Percentiles rank a stretch among this genome's conserved stretches.
These are phyloP conservation scores for Aquilaria sinensis DNA, from an alignment of 345 rosid genomes.

Conservation along the genomic window DNA sequence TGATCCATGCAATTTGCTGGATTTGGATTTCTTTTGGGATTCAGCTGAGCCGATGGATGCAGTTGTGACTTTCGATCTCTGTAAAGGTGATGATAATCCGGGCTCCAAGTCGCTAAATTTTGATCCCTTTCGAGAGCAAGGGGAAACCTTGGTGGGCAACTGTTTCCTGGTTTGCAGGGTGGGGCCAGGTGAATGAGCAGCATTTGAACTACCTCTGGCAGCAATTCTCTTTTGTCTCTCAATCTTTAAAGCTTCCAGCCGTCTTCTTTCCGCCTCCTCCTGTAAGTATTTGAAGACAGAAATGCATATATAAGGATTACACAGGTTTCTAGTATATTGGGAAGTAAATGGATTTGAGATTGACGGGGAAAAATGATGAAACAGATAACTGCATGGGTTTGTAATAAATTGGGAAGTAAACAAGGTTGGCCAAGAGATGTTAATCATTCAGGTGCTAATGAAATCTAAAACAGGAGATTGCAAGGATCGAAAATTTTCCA, in stretches of 20 bases:
- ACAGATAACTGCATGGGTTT: too few relatives aligned
- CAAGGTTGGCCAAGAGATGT: too few relatives aligned
- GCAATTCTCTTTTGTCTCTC: conserved; percentile 92
- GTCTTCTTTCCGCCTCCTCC: conserved; percentile 76
- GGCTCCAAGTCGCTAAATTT: conserved; percentile 82
- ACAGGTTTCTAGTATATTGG: too few relatives aligned
- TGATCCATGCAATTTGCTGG: conserved; percentile 47
- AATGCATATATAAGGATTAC: too few relatives aligned
- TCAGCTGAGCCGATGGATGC: conserved; percentile 45
- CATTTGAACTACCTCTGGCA: conserved; percentile 48
- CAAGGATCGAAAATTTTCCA: conserved; percentile 4
- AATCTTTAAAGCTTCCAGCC: conserved; percentile 70
- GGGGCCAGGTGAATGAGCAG: conserved; percentile 36
- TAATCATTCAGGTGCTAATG: neutral
- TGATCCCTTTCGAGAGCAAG: conserved; percentile 55
- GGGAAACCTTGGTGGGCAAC: conserved; percentile 53
- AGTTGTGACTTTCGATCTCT: conserved; percentile 42
- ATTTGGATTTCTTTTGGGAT: conserved; percentile 41
- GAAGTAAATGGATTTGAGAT: too few relatives aligned
- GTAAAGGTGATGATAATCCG: conserved; percentile 67
- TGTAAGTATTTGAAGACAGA: conserved; percentile 22
- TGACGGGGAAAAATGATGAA: too few relatives aligned
- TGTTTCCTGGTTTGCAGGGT: conserved; percentile 47
- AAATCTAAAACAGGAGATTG: neutral
- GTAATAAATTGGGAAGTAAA: too few relatives aligned